Evolutionary conservation across 371 early-diverging fungal species (phyloP).

Genomic region (Syncephalis plumigaleata): DNA sequence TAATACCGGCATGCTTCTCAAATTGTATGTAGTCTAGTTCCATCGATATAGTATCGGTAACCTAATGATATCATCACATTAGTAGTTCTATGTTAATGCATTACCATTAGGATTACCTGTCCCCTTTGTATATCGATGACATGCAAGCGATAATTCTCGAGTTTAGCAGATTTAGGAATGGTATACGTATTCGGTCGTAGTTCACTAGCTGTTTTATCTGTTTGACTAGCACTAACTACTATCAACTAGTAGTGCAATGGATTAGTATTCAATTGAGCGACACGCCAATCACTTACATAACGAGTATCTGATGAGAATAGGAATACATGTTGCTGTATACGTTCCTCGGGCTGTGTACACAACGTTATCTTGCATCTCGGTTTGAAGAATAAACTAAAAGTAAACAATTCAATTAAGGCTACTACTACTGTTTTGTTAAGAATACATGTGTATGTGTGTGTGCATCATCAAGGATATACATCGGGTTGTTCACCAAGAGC

Average conservation of each 20-base stretch:
- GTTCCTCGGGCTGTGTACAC: too few species aligned
- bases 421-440: too few species aligned
- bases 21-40: slow-evolving; percentile 32
- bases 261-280: neutral
- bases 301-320: neutral
- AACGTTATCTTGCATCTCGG: too few species aligned
- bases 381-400: too few species aligned
- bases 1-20: slow-evolving; percentile 36
- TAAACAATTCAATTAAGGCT: too few species aligned
- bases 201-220: neutral
- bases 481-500: neutral
- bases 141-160: slow-evolving; percentile 17
- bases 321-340: neutral
- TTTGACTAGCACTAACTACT: neutral
- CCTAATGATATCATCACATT: slow-evolving; percentile 11
- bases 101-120: slow-evolving; percentile 12
- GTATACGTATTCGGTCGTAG: too few species aligned
- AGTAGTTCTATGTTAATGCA: neutral
- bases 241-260: too few species aligned
- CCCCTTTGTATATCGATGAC: slow-evolving; percentile 28
- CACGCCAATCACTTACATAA: neutral
- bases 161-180: neutral
- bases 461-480: too few species aligned
- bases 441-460: too few species aligned
- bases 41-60: slow-evolving; percentile 23